Evolutionary conservation across 1,139 yeast genomes (phyloP), one percentile per base, ranked within the genome.

Genomic region (Pichia terricola): DNA sequence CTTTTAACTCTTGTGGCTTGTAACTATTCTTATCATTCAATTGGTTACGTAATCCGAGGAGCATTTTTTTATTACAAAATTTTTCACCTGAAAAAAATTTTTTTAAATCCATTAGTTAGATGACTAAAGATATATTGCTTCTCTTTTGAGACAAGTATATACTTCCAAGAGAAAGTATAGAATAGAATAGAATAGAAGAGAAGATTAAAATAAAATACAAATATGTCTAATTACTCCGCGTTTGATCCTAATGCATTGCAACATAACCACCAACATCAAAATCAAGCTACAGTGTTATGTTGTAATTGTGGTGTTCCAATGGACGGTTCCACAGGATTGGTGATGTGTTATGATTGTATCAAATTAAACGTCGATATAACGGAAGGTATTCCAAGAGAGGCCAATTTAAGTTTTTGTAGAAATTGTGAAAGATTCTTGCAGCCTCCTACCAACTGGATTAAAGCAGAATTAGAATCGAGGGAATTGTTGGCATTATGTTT

Each of bases 281-380:
- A 54, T 27, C 54, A 52, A 49, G 95, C 96, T 28, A 91, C 97
- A 2, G 94, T 94, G 49, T 75, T 91, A 50, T 91, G 99, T 72
- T 88, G 95, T 67, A 87, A 86, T 81, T 91, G 99, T 81, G 97
- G 98, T 66, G 86, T 85, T 46, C 96, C 98, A 41, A 86, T 94
- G 78, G 97, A 91, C 61, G 97, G 97, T 39, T 85, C 96, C 32
- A 72, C 77, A 31, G 97, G 98, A 31, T 70, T 89, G 51, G 95
- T 88, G 31, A 88, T 91, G 95, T 94, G 98, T 69, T 82, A 86
- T 69, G 97, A 94, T 67, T 91, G 99, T 77, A 87, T 91, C 63
- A 86, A 87, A 65, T 69, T 89, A 58, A 87, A 89, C 4, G 94
- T 88, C 48, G 97, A 91, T 64, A 88, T 91, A 56, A 88, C 98